A percentile compares a stretch with the other conserved stretches of the same genome.
Evolutionary conservation across 2,329 filamentous ascomycete species (phyloP).

Genomic region (Cladosporium cucumerinum): DNA sequence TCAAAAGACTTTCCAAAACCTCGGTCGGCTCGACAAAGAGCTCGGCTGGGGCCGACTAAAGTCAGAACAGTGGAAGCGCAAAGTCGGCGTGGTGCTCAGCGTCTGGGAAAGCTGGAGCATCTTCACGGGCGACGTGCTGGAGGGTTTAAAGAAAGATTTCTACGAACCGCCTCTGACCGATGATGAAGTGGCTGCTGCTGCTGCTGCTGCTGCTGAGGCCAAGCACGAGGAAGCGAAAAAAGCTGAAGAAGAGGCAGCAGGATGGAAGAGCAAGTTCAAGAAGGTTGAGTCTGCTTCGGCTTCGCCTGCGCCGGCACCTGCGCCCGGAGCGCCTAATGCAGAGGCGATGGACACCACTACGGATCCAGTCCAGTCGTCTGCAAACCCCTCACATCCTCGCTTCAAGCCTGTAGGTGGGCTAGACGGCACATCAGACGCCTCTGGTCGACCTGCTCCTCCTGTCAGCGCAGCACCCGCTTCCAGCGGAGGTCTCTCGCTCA

Average conservation of each 20-base stretch:
- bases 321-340: slow-evolving; percentile 27
- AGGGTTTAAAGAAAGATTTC: slow-evolving; percentile 67
- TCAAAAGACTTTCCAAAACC: slow-evolving; percentile 67
- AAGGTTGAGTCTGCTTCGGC: slow-evolving; percentile 52
- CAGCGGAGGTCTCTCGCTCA: slow-evolving; percentile 28
- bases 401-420: slow-evolving; percentile 41
- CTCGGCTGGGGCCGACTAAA: slow-evolving; percentile 76
- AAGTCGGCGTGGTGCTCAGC: slow-evolving; percentile 64
- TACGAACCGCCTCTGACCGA: slow-evolving; percentile 62
- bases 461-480: slow-evolving; percentile 17
- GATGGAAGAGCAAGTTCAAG: slow-evolving; percentile 37
- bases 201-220: slow-evolving; percentile 62
- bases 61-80: slow-evolving; percentile 80
- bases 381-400: slow-evolving; percentile 4
- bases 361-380: not conserved
- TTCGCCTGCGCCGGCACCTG: slow-evolving; percentile 25
- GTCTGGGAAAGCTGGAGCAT: slow-evolving; percentile 65
- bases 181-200: slow-evolving; percentile 55
- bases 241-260: slow-evolving; percentile 24
- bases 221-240: slow-evolving; percentile 39
- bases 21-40: slow-evolving; percentile 70
- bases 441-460: slow-evolving; percentile 21
- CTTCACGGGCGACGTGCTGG: slow-evolving; percentile 71
- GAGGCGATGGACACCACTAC: slow-evolving; percentile 17
- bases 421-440: slow-evolving; percentile 42